Evolutionary conservation across 2,329 filamentous ascomycete genomes (phyloP), one percentile per base, ranked within the genome.

Genomic region (Penicillium occitanis): DNA sequence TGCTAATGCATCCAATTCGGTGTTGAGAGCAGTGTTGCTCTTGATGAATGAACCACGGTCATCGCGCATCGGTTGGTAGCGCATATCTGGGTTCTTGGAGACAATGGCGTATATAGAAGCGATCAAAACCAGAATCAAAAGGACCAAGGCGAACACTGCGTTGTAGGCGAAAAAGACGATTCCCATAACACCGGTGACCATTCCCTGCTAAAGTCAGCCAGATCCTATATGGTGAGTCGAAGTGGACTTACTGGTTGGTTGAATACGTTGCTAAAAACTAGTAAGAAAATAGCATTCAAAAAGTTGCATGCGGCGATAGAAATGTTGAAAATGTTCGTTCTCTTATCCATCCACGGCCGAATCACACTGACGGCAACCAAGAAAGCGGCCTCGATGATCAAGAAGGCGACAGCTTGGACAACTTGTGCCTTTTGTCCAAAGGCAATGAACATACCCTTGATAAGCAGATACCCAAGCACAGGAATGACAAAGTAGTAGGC

Each of bases 301-400:
- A 97, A 96, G 83, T 97, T 97, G 79, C 97, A 85, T 55, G 88
- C 90, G 69, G 88, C 90, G 73, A 97, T 97, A 68, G 92, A 87
- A 74, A 98, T 97, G 81, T 97, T 97, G 85, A 97, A 96, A 58
- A 90, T 89, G 79, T 97, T 98, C 68, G 92, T 97, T 82, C 93
- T 94, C 87, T 97, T 97, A 84, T 97, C 94, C 94, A 98, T 98
- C 90, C 92, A 98, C 19, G 94, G 94, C 67, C 92, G 89, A 71
- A 97, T 82, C 63, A 96, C 89, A 67, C 88, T 90, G 65, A 92
- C 88, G 25, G 81, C 88, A 72, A 97, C 90, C 65, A 98, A 84
- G 71, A 91, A 89, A 62, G 80, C 87, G 1, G 90, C 90, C 79
- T 98, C 94, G 65, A 97, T 88, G 67, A 97, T 83, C 48, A 98